Percentiles rank a stretch among this genome's conserved stretches.
Conservation (phyloP, 2,329 filamentous ascomycete species). For the Uncinocarpus reesii region DNA sequence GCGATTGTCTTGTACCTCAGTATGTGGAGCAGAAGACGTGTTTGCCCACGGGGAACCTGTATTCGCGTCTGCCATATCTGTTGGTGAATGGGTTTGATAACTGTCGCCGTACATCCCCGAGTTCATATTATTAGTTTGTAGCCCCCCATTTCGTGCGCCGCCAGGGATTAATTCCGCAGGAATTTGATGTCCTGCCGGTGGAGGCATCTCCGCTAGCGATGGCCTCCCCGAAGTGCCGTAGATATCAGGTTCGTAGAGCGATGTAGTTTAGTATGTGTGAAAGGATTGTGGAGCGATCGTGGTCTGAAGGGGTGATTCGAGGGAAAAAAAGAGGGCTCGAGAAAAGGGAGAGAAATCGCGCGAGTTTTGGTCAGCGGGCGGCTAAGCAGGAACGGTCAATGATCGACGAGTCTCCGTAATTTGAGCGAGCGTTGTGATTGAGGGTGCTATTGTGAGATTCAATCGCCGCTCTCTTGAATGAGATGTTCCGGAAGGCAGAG, state of each 20-base stretch:
- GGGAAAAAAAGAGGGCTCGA: slow-evolving; percentile 3
- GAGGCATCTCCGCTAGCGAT: slow-evolving; percentile 29
- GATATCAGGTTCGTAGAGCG: not conserved
- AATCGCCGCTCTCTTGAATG: not conserved
- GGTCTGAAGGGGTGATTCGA: not conserved
- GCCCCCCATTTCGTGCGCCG: slow-evolving; percentile 26
- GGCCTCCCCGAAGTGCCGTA: slow-evolving; percentile 5
- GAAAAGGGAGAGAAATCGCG: slow-evolving; percentile 6
- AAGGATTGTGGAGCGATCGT: not conserved
- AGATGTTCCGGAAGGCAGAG: not conserved
- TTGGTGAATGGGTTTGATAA: slow-evolving; percentile 32
- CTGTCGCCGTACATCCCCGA: slow-evolving; percentile 28
- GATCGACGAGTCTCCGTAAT: slow-evolving; percentile 10
- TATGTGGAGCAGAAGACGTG: slow-evolving; percentile 23
- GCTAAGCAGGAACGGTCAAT: slow-evolving; percentile 7
- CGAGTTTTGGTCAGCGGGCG: slow-evolving; percentile 1
- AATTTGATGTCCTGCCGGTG: slow-evolving; percentile 30
- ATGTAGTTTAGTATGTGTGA: not conserved
- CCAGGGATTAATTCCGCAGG: slow-evolving; percentile 37
- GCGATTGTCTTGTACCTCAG: slow-evolving; percentile 14
- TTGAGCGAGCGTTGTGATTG: not conserved
- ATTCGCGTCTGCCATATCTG: slow-evolving; percentile 24
- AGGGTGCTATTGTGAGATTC: not conserved
- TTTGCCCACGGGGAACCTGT: slow-evolving; percentile 14
- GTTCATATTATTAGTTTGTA: slow-evolving; percentile 26